Conservation (phyloP, 2,329 filamentous ascomycete species). For the Ascochyta koolunga region DNA sequence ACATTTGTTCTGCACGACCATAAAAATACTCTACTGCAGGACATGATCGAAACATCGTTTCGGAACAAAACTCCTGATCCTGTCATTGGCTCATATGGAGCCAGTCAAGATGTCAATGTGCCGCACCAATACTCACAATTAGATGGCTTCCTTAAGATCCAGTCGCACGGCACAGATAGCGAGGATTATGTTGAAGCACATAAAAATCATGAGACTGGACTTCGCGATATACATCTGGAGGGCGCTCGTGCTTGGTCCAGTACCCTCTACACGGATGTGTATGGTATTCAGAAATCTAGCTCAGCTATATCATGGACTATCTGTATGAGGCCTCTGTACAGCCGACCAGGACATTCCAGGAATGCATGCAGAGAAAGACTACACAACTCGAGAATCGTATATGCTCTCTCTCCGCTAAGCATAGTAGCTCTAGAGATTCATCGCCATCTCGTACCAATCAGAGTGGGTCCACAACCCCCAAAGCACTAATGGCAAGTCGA, state of each 20-base stretch:
- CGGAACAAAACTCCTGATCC: neutral
- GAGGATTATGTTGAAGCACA: constrained; percentile 49
- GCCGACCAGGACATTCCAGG: constrained; percentile 16
- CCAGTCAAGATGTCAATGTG: constrained; percentile 12
- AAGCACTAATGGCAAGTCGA: constrained; percentile 6
- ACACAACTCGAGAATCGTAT: constrained; percentile 23
- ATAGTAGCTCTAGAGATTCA: neutral
- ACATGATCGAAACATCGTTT: constrained; percentile 13
- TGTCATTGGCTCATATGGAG: constrained; percentile 14
- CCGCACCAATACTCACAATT: constrained; percentile 37
- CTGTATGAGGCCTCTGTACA: constrained; percentile 14
- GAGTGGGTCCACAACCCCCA: neutral
- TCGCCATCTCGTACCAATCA: neutral
- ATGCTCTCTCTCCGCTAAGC: constrained; percentile 20
- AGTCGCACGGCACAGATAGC: constrained; percentile 42
- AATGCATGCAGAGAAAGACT: constrained; percentile 21
- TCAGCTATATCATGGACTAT: constrained; percentile 44
- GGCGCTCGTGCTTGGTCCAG: constrained; percentile 30
- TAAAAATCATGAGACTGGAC: constrained; percentile 41
- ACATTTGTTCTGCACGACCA: constrained; percentile 43
- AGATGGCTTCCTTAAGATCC: constrained; percentile 50
- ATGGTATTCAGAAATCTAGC: constrained; percentile 53
- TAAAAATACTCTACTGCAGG: constrained; percentile 11
- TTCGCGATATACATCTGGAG: constrained; percentile 49
- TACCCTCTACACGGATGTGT: constrained; percentile 49